phyloP scores from a whole-genome alignment of 2,329 filamentous ascomycete genomes.

The Trichoderma polysporum region DNA sequence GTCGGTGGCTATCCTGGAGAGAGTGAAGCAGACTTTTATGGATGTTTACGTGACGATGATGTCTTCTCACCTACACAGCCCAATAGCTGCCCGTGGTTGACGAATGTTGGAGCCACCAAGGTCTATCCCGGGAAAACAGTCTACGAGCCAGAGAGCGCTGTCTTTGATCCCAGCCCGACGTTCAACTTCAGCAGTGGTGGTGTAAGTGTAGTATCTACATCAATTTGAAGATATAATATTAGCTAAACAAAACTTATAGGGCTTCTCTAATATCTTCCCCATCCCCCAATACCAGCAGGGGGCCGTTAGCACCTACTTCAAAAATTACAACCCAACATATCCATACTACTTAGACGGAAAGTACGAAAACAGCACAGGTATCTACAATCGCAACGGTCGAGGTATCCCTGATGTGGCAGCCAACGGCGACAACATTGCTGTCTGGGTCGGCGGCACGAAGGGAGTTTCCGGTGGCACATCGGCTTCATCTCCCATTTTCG shows the following conservation, averaged over 20 bases:
- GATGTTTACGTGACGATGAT: conserved; percentile 20
- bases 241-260: conserved; percentile 15
- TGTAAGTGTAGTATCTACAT: not conserved
- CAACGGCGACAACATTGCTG: conserved; percentile 18
- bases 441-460: conserved; percentile 46
- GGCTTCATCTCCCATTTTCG: conserved; percentile 24
- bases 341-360: conserved; percentile 34
- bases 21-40: conserved; percentile 24
- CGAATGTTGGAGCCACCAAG: conserved; percentile 51
- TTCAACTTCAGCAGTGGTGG: conserved; percentile 15
- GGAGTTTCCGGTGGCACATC: conserved; percentile 29
- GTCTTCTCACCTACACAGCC: conserved; percentile 37
- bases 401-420: conserved; percentile 38
- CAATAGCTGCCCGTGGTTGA: conserved; percentile 46
- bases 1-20: conserved; percentile 25
- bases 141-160: conserved; percentile 46
- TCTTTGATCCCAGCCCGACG: conserved; percentile 28
- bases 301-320: conserved; percentile 40
- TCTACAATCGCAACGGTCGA: conserved; percentile 42
- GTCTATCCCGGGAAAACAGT: conserved; percentile 42
- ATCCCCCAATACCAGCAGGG: conserved; percentile 47
- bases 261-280: conserved; percentile 49
- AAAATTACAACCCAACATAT: conserved; percentile 39
- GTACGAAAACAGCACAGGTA: conserved; percentile 36
- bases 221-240: no score